Evolutionary conservation across 139 green algal genomes (phyloP).

Genomic region (Zygnema cylindricum): DNA sequence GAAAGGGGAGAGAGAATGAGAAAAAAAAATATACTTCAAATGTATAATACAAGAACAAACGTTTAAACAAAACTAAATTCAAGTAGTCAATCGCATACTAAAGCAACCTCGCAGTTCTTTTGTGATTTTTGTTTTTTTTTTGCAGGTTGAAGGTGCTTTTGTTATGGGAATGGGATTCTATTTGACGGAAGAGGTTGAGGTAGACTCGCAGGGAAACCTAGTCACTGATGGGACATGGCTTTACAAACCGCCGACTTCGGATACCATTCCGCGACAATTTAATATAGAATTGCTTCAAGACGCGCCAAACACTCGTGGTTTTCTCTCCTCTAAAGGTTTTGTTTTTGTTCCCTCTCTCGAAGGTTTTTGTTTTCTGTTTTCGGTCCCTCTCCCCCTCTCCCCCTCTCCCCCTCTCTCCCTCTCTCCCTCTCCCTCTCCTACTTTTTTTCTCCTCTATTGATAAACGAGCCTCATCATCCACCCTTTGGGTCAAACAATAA

Average conservation of each 20-base stretch:
- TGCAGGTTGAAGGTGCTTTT: constrained; percentile 55
- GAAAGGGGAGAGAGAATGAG: too few relatives aligned
- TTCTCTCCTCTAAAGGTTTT: constrained; percentile 52
- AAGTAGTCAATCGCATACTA: too few relatives aligned
- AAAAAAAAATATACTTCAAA: too few relatives aligned
- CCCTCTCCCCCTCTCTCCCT: not conserved
- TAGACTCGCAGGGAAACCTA: constrained; percentile 10
- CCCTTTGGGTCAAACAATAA: too few relatives aligned
- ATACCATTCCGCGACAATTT: constrained; percentile 30
- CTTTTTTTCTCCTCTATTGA: not conserved
- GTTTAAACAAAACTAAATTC: too few relatives aligned
- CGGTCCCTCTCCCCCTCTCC: not conserved
- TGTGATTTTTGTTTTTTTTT: not conserved
- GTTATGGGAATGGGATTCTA: constrained; percentile 34
- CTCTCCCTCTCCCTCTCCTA: not conserved
- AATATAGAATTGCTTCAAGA: constrained; percentile 20
- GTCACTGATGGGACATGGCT: constrained; percentile 47
- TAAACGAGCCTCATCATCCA: too few relatives aligned
- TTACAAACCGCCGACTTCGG: constrained; percentile 38
- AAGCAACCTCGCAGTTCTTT: too few relatives aligned
- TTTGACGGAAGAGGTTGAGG: constrained; percentile 86
- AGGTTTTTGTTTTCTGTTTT: too few relatives aligned
- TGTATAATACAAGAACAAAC: too few relatives aligned
- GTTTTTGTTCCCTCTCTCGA: too few relatives aligned
- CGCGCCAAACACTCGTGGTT: not conserved